Evolutionary conservation across 2,329 filamentous ascomycete genomes (phyloP).

Genomic region (Aspergillus quadricinctus): DNA sequence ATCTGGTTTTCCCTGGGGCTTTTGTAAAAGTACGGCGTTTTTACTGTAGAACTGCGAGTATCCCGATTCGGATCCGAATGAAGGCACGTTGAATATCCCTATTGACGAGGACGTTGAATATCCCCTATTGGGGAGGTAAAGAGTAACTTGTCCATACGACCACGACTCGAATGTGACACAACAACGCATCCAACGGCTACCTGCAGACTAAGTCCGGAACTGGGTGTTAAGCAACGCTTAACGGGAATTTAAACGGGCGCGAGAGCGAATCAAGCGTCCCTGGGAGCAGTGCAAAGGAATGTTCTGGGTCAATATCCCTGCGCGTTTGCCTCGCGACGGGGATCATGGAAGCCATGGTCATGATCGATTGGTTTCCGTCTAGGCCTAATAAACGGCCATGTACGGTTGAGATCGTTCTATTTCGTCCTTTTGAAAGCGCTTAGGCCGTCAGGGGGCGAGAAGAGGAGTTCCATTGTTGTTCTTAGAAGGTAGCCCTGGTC

Average conservation of each 20-base stretch:
- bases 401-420: background rate
- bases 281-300: background rate
- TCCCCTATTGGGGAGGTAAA: background rate
- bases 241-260: slow-evolving; percentile 13
- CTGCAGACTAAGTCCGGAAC: slow-evolving; percentile 15
- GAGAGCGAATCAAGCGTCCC: background rate
- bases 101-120: background rate
- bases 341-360: background rate
- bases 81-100: background rate
- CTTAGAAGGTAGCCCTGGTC: background rate
- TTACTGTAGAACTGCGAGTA: background rate
- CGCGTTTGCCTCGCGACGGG: background rate
- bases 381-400: background rate
- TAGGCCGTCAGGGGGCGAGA: background rate
- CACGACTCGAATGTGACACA: slow-evolving; percentile 14
- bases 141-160: background rate
- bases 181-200: slow-evolving; percentile 22
- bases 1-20: too few species aligned
- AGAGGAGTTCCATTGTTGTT: background rate
- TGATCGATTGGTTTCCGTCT: background rate
- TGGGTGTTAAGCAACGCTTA: slow-evolving; percentile 7
- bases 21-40: background rate
- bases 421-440: background rate
- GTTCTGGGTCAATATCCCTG: background rate
- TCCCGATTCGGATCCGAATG: background rate